These are phyloP conservation scores for Suillus placidus DNA, from an alignment of 768 basidiomycete species.

Conservation along the genomic window DNA sequence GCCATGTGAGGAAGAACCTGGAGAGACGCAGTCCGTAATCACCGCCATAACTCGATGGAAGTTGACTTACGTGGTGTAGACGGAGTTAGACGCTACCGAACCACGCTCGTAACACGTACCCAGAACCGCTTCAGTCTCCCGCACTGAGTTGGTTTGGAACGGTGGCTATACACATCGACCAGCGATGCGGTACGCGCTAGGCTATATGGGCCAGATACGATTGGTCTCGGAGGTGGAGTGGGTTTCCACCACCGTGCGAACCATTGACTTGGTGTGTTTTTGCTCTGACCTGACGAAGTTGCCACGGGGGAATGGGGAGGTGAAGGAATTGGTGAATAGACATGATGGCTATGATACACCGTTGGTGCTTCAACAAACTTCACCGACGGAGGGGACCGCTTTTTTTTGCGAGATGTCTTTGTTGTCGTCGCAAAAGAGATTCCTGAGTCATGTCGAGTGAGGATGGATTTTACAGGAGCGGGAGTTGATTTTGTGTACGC, in stretches of 20 bases:
- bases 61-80: neutral
- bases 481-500: constrained; percentile 26
- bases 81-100: constrained; percentile 19
- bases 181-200: constrained; percentile 35
- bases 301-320: constrained; percentile 20
- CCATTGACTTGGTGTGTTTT: constrained; percentile 20
- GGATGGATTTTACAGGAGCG: constrained; percentile 58
- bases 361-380: constrained; percentile 72
- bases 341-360: constrained; percentile 53
- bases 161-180: constrained; percentile 27
- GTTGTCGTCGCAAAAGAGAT: constrained; percentile 44
- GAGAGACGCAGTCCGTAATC: neutral
- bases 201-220: constrained; percentile 36
- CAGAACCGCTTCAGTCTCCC: constrained; percentile 33
- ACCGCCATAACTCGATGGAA: neutral
- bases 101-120: constrained; percentile 24
- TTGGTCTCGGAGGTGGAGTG: constrained; percentile 26
- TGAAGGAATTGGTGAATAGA: constrained; percentile 11
- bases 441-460: constrained; percentile 54
- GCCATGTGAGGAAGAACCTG: neutral
- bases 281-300: constrained; percentile 15
- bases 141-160: constrained; percentile 19
- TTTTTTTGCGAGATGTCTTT: constrained; percentile 29
- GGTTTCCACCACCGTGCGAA: constrained; percentile 33
- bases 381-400: constrained; percentile 50